Evolutionary conservation across 192 early-diverging fungal species (phyloP), one percentile per base, ranked within the genome.

Genomic region (Podochytrium sp.): DNA sequence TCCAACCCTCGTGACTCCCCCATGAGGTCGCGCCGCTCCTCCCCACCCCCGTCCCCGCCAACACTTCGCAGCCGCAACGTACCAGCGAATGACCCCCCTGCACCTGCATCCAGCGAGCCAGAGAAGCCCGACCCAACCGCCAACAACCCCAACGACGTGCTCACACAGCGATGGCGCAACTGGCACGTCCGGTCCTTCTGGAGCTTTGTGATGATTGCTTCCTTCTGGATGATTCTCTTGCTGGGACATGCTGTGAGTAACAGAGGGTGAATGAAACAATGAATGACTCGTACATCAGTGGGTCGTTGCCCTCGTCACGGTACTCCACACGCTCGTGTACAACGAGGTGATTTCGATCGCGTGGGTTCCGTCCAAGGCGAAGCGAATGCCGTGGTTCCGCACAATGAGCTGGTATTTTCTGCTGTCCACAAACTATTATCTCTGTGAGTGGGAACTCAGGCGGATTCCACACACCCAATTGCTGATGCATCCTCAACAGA

Each of bases 331-430:
- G 37, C 66, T 93, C 37, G 94, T 98, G 40, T 98, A 94, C 81
- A 86, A 85, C 59, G 96, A 98, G 79, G 94, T 98, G n/a, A 96
- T 98, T 74, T 87, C 89, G 29, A 88, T 98, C 57, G 92, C 93
- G 33, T 84, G 90, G 74, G 86, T 91, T 37, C 92, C 93, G 23
- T 92, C 91, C 71, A 92, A 90, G 62, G 90, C 93, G 62, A 90
- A 89, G 61, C 92, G 91, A 55, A 77, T 98, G 62, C 93, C 94
- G 4, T 98, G 95, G 95, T 92, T 94, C 76, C 41, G 78, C 35
- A 89, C 94, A 4, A 84, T 96, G 87, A 95, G 95, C 78, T 97
- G 93, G 92, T 97, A 96, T 80, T 97, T 96, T 75, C 78, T 98
- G 65, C 77, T 90, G 57, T 89, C 90, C 42, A 94, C 94, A 43